Conservation (phyloP, 1,284 basidiomycete genomes). For the Coniferiporia sulphurascens region DNA sequence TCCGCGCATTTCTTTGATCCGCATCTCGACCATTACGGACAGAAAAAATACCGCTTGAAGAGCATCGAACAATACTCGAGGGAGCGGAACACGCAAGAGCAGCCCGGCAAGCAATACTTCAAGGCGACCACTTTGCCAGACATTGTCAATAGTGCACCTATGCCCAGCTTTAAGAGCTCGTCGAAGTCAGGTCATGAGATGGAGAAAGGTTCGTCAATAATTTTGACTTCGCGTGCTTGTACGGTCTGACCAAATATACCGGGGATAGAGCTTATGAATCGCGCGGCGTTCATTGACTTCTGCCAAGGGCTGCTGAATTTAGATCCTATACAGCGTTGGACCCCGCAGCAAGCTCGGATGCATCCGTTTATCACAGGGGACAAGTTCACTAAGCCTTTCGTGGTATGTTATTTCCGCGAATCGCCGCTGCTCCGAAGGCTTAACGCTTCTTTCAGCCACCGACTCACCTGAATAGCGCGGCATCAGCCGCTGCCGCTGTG, state of each 20-base stretch:
- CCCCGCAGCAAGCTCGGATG: slow-evolving; percentile 91
- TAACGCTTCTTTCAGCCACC: slow-evolving; percentile 15
- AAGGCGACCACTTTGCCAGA: slow-evolving; percentile 91
- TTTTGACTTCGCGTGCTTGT: slow-evolving; percentile 12
- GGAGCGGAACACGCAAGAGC: slow-evolving; percentile 93
- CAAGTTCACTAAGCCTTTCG: slow-evolving; percentile 85
- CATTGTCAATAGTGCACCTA: slow-evolving; percentile 93
- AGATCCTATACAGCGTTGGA: slow-evolving; percentile 95
- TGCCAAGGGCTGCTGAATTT: slow-evolving; percentile 91
- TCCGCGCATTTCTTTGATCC: slow-evolving; percentile 91
- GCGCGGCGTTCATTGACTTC: slow-evolving; percentile 96
- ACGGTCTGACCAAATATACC: slow-evolving; percentile 1
- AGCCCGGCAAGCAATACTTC: slow-evolving; percentile 98
- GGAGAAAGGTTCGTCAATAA: slow-evolving; percentile 74
- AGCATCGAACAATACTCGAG: slow-evolving; percentile 91
- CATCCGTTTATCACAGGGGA: slow-evolving; percentile 99
- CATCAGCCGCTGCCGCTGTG: slow-evolving; percentile 32
- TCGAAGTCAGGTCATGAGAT: slow-evolving; percentile 74
- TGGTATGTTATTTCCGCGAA: slow-evolving; percentile 48
- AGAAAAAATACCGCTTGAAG: slow-evolving; percentile 90
- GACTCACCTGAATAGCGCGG: slow-evolving; percentile 11
- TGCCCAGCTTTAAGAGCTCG: slow-evolving; percentile 70
- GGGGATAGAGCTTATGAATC: slow-evolving; percentile 80
- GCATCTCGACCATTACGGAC: slow-evolving; percentile 75
- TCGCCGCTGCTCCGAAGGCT: slow-evolving; percentile 2